Base-by-base conservation (phyloP, 352 stramenopile species). In the Phytophthora sansomeana region DNA sequence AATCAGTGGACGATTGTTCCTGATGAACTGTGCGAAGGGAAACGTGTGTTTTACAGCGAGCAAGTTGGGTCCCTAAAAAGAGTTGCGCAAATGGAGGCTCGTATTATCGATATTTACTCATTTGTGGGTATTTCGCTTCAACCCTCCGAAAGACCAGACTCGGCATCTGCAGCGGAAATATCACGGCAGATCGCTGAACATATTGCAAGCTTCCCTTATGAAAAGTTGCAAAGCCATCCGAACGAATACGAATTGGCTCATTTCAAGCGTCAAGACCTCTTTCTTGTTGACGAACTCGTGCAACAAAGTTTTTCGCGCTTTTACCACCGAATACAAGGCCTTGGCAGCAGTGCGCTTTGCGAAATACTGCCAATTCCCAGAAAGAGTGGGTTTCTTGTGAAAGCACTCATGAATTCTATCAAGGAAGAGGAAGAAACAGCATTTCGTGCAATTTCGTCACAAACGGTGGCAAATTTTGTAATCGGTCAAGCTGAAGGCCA, bases 231-330 rank as follows among this genome's bases (percentile, higher is more conserved):
- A n/a, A 38, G 3, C 1, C 13, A 76, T 14, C 62, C 75, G 2
- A 38, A 71, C 24, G 74, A 68, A 36, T 95, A 83, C 55, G 83
- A 95, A 61, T 53, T 77, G 38, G 81, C 86, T 13, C 88, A 96
- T 59, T 93, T 93, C 32, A 82, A 83, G 39, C 81, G 88, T 1
- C 88, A 96, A 67, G 88, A 96, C 48, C 59, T 96, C 16, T 96
- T 93, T 65, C 56, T 92, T 1, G 56, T 92, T 2, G 88, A 96
- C 41, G 88, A 96, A 5, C 47, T 80, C 6, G 57, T 95, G 28
- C 83, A 91, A 29, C 66, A 85, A 60, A 74, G 71, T 4, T 93
- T 83, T 35, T 63, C 70, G 35, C 68, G 58, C 1, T 78, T 82
- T 46, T 81, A 85, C 47, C 63, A 85, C 13, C 78, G 83, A 4